Percentiles rank a stretch among this genome's conserved stretches.
Conservation (phyloP, 441 rosid species). For the Adansonia rubrostipa region DNA sequence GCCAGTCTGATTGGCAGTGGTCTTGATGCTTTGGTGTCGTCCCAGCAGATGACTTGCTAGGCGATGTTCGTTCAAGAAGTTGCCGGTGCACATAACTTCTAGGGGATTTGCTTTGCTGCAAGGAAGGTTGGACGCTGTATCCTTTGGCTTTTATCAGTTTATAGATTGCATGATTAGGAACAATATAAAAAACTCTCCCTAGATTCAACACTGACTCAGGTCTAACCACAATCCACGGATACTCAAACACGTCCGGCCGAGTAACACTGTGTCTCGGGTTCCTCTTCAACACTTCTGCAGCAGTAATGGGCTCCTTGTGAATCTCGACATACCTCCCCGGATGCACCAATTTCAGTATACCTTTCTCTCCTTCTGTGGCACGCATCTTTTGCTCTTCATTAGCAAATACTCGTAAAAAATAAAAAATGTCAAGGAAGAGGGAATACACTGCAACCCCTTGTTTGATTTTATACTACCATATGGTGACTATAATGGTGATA, state of each 20-base stretch:
- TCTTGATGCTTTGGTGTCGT: slow-evolving; percentile 35
- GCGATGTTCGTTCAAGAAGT: slow-evolving; percentile 22
- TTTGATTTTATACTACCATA: slow-evolving; percentile 25
- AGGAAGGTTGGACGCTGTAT: slow-evolving; percentile 16
- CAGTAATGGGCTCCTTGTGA: slow-evolving; percentile 37
- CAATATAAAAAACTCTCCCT: slow-evolving; percentile 51
- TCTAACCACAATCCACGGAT: slow-evolving; percentile 54
- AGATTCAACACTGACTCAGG: slow-evolving; percentile 40
- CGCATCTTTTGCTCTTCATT: slow-evolving; percentile 25
- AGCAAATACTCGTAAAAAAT: background rate
- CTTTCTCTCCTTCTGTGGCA: slow-evolving; percentile 27
- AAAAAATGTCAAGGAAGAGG: slow-evolving; percentile 27
- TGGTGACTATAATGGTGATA: slow-evolving; percentile 32
- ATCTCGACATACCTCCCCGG: slow-evolving; percentile 48
- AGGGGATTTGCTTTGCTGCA: slow-evolving; percentile 26
- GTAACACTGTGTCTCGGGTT: slow-evolving; percentile 57
- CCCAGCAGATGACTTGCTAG: slow-evolving; percentile 30
- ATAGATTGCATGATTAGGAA: slow-evolving; percentile 45
- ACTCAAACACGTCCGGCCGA: slow-evolving; percentile 47
- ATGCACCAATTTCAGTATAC: slow-evolving; percentile 48
- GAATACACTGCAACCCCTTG: background rate
- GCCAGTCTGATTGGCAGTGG: slow-evolving; percentile 19
- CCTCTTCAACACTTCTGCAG: slow-evolving; percentile 47
- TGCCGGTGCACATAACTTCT: background rate
- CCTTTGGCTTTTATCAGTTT: slow-evolving; percentile 39